Evolutionary conservation across 768 basidiomycete species (phyloP).

Genomic region (Hericium rajendrae): DNA sequence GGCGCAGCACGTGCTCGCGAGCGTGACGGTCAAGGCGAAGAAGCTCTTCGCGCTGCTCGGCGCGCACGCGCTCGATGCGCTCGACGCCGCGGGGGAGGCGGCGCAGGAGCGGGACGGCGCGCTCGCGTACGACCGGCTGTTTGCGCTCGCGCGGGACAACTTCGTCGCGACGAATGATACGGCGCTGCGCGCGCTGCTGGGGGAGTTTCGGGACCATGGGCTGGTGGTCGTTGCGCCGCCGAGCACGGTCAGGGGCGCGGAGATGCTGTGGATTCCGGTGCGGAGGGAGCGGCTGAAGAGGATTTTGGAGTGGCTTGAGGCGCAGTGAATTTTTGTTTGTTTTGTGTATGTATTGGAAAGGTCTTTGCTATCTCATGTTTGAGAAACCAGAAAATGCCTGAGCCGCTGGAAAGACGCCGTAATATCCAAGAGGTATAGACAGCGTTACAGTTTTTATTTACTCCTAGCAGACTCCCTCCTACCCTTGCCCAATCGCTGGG

Average conservation of each 20-base stretch:
- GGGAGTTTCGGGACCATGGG: conserved; percentile 88
- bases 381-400: too few species aligned
- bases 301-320: conserved; percentile 21
- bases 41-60: conserved; percentile 72
- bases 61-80: conserved; percentile 53
- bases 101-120: conserved; percentile 43
- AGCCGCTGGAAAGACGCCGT: too few species aligned
- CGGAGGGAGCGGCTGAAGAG: conserved; percentile 60
- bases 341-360: too few species aligned
- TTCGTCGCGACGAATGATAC: conserved; percentile 89
- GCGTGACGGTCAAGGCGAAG: conserved; percentile 81
- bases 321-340: background rate
- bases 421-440: too few species aligned
- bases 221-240: conserved; percentile 48
- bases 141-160: conserved; percentile 64
- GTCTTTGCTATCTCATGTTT: too few species aligned
- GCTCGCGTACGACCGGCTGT: conserved; percentile 57
- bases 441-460: background rate
- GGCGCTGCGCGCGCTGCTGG: conserved; percentile 68
- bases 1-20: conserved; percentile 72
- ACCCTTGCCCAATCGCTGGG: conserved; percentile 51
- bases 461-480: conserved; percentile 35
- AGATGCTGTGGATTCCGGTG: conserved; percentile 83
- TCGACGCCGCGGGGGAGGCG: conserved; percentile 30
- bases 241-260: conserved; percentile 25